Evolutionary conservation across 345 rosid genomes (phyloP).

Genomic region (Citrus australasica): DNA sequence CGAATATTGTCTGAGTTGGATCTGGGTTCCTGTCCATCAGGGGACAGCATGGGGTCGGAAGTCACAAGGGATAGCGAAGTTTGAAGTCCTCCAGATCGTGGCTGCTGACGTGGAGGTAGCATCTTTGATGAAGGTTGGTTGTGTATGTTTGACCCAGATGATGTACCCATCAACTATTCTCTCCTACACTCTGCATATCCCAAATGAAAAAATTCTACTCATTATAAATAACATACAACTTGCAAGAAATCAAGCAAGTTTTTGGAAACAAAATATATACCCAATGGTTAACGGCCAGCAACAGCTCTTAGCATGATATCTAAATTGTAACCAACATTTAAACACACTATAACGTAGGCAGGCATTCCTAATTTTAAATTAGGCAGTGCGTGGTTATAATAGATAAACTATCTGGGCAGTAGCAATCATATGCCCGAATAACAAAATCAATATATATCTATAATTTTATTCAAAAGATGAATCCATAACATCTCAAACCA

Average conservation of each 20-base stretch:
- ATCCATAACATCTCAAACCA: not conserved
- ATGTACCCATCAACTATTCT: constrained; percentile 66
- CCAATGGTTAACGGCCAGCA: not conserved
- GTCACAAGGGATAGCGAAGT: constrained; percentile 66
- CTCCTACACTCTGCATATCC: constrained; percentile 7
- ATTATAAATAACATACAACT: not conserved
- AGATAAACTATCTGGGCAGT: not conserved
- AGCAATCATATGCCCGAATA: not conserved
- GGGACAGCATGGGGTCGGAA: constrained; percentile 61
- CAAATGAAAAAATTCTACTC: not conserved
- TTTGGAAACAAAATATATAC: not conserved
- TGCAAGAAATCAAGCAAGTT: not conserved
- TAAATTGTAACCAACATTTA: not conserved
- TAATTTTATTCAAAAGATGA: not conserved
- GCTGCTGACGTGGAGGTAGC: constrained; percentile 93
- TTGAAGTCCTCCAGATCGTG: constrained; percentile 54
- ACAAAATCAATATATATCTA: too few relatives aligned
- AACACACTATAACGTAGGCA: not conserved
- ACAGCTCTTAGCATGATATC: not conserved
- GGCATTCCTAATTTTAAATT: not conserved
- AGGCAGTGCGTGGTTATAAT: not conserved
- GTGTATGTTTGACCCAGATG: constrained; percentile 82
- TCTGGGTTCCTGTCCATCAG: constrained; percentile 57
- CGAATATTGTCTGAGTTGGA: constrained; percentile 69
- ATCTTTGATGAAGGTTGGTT: constrained; percentile 57